Conservation (phyloP, 169 alveolate species). For the Cystoisospora suis region DNA sequence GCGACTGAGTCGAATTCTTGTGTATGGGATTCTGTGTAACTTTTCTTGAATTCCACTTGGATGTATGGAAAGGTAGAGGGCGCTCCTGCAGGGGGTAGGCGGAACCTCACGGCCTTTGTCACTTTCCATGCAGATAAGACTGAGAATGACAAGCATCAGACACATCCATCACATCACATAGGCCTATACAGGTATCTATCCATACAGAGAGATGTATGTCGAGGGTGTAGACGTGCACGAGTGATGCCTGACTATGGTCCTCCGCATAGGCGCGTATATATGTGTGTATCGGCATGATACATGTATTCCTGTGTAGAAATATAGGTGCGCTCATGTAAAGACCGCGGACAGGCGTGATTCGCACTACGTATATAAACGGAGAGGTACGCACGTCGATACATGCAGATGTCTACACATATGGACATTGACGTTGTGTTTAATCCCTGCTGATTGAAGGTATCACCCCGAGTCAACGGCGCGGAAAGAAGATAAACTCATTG, state of each 20-base stretch:
- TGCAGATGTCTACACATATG: background rate
- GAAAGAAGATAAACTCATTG: no score
- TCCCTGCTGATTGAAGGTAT: no score
- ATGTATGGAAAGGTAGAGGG: conserved; percentile 84
- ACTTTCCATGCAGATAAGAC: conserved; percentile 93
- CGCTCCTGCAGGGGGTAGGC: conserved; percentile 62
- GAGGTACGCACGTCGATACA: background rate
- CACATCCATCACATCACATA: background rate
- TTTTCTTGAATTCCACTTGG: conserved; percentile 73
- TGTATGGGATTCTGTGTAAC: conserved; percentile 86
- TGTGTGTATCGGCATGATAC: background rate
- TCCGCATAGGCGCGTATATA: background rate
- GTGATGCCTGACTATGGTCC: background rate
- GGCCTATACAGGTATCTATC: background rate
- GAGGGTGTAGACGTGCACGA: background rate
- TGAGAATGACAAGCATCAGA: background rate
- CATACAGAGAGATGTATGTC: background rate
- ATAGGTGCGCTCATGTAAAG: background rate
- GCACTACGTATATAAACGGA: background rate
- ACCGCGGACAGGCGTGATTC: background rate
- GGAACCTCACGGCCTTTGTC: conserved; percentile 89
- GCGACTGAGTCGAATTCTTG: conserved; percentile 91
- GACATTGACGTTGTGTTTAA: no score
- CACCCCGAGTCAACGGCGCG: no score
- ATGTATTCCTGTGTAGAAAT: background rate